Conservation (phyloP, 2,329 filamentous ascomycete species). For the Scedosporium boydii region DNA sequence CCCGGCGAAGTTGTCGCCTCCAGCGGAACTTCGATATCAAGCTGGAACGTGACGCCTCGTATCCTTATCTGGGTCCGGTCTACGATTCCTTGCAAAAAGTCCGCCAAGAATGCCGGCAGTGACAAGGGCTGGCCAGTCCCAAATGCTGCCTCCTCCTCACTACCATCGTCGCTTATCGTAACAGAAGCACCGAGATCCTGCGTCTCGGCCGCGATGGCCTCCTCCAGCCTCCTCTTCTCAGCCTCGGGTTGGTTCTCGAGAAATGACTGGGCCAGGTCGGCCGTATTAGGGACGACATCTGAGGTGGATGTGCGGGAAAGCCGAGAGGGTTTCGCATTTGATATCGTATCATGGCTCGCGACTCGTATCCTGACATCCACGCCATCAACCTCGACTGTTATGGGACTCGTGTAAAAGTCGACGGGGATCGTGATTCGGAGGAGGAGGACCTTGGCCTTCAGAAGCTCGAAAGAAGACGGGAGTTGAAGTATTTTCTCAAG, state of each 20-base stretch:
- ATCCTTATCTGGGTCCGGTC: constrained; percentile 62
- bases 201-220: constrained; percentile 54
- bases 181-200: constrained; percentile 54
- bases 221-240: constrained; percentile 59
- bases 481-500: constrained; percentile 65
- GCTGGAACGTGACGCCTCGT: constrained; percentile 53
- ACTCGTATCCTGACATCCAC: constrained; percentile 62
- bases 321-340: constrained; percentile 12
- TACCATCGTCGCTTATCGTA: constrained; percentile 49
- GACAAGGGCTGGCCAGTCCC: constrained; percentile 65
- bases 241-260: constrained; percentile 59
- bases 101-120: constrained; percentile 60
- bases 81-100: constrained; percentile 63
- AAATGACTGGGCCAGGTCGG: constrained; percentile 69
- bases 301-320: constrained; percentile 13
- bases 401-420: constrained; percentile 78
- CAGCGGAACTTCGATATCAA: constrained; percentile 50
- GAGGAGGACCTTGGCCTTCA: constrained; percentile 63
- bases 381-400: constrained; percentile 72
- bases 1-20: constrained; percentile 31
- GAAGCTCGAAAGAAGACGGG: constrained; percentile 60
- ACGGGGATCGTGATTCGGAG: constrained; percentile 78
- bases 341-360: not conserved
- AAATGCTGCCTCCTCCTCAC: constrained; percentile 48
- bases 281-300: constrained; percentile 52